Percentiles rank a stretch among this genome's conserved stretches.
These are phyloP conservation scores for Carex arenaria DNA, from an alignment of 202 grass and related monocot species.

Conservation along the genomic window DNA sequence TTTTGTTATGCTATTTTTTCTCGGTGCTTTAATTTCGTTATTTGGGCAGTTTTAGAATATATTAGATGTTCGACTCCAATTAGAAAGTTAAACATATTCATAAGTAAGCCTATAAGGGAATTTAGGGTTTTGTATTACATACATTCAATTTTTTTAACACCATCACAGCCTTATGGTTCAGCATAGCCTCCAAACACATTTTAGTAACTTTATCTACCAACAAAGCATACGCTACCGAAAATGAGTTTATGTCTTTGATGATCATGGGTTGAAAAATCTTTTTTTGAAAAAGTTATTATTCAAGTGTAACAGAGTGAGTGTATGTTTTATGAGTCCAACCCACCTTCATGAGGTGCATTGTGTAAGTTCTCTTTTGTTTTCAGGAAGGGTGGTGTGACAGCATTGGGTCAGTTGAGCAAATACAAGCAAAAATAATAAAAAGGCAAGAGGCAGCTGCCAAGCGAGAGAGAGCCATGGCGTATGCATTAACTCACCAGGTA, in stretches of 20 bases:
- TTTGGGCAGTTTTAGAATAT: not conserved
- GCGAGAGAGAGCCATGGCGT: slow-evolving; percentile 88
- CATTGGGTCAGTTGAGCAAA: slow-evolving; percentile 88
- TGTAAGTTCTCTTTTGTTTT: slow-evolving; percentile 31
- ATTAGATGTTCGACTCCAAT: not conserved
- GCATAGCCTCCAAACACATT: not conserved
- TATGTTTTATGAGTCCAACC: not conserved
- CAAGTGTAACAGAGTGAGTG: not conserved
- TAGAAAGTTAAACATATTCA: not conserved
- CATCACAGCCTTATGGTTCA: not conserved
- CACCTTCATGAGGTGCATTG: not conserved
- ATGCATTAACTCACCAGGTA: slow-evolving; percentile 98
- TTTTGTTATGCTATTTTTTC: not conserved
- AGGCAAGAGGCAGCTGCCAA: slow-evolving; percentile 95
- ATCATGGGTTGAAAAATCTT: not conserved
- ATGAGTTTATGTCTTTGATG: too few species aligned
- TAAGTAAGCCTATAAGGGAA: not conserved
- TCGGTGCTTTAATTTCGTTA: not conserved
- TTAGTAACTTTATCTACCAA: not conserved
- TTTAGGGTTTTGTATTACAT: not conserved
- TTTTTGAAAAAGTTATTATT: not conserved
- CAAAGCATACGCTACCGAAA: too few species aligned
- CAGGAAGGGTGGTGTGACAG: slow-evolving; percentile 97
- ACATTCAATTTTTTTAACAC: not conserved
- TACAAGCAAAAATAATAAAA: slow-evolving; percentile 85